These are phyloP conservation scores for Metarhizium anisopliae DNA, from an alignment of 2,329 filamentous ascomycete genomes.

Conservation along the genomic window DNA sequence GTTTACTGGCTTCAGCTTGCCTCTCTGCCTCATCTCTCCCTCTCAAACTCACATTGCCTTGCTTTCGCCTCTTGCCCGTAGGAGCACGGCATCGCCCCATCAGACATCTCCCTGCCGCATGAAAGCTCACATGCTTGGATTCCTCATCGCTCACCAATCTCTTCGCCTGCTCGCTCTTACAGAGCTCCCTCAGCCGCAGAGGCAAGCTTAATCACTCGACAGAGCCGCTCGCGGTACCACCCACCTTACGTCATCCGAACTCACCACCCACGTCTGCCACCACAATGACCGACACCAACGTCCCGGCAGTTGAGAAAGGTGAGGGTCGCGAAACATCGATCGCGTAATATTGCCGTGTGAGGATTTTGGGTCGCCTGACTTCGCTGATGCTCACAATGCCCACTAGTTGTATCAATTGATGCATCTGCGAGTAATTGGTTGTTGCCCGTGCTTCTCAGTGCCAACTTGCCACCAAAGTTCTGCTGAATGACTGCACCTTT, in stretches of 20 bases:
- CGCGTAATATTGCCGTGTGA: background rate
- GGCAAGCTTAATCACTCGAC: background rate
- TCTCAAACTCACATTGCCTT: background rate
- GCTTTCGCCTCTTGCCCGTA: background rate
- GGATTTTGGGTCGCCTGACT: background rate
- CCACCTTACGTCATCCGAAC: conserved; percentile 11
- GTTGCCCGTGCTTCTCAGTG: background rate
- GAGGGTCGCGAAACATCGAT: conserved; percentile 8
- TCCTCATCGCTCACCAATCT: background rate
- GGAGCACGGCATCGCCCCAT: background rate
- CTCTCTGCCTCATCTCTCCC: background rate
- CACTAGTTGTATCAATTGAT: background rate
- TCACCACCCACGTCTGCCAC: conserved; percentile 7
- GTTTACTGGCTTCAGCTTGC: background rate
- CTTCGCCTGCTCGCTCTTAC: background rate
- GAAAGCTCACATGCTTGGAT: background rate
- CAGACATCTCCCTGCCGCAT: background rate
- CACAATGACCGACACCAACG: conserved; percentile 25
- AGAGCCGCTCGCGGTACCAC: background rate
- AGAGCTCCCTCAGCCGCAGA: background rate
- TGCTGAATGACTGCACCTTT: background rate
- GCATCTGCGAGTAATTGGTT: background rate
- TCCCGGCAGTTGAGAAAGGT: conserved; percentile 28
- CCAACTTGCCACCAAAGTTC: background rate
- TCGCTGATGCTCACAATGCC: background rate